These are phyloP conservation scores for Cronartium ribicola DNA, from an alignment of 1,284 basidiomycete genomes.

Conservation along the genomic window DNA sequence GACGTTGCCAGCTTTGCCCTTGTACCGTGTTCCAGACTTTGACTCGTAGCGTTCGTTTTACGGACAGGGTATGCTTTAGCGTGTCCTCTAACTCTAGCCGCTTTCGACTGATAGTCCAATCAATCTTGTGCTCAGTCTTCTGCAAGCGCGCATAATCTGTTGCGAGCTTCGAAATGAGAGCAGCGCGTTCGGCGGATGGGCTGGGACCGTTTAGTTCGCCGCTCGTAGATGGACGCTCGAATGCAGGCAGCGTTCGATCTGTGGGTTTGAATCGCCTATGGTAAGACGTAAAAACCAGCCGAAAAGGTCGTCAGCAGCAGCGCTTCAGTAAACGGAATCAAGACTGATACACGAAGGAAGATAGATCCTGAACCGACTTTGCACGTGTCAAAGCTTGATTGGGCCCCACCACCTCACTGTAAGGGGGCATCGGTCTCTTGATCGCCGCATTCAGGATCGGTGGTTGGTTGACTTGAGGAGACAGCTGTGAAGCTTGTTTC, in stretches of 20 bases:
- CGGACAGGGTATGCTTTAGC: constrained; percentile 9
- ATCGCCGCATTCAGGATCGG: not conserved
- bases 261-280: constrained; percentile 31
- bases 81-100: constrained; percentile 29
- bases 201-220: not conserved
- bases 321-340: not conserved
- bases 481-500: not conserved
- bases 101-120: constrained; percentile 38
- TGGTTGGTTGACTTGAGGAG: not conserved
- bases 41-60: constrained; percentile 12
- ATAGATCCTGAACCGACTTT: constrained; percentile 5
- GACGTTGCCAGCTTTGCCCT: constrained; percentile 25
- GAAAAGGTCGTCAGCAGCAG: not conserved
- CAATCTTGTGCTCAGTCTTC: constrained; percentile 23
- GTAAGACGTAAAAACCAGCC: not conserved
- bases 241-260: constrained; percentile 28
- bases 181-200: not conserved
- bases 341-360: not conserved
- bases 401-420: constrained; percentile 21
- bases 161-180: not conserved
- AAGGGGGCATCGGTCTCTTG: constrained; percentile 21
- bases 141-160: constrained; percentile 17
- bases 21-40: constrained; percentile 37
- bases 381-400: constrained; percentile 19
- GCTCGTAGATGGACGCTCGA: constrained; percentile 5